These are phyloP conservation scores for Lasiosphaeria hispida DNA, from an alignment of 495 filamentous ascomycete genomes.

Conservation along the genomic window DNA sequence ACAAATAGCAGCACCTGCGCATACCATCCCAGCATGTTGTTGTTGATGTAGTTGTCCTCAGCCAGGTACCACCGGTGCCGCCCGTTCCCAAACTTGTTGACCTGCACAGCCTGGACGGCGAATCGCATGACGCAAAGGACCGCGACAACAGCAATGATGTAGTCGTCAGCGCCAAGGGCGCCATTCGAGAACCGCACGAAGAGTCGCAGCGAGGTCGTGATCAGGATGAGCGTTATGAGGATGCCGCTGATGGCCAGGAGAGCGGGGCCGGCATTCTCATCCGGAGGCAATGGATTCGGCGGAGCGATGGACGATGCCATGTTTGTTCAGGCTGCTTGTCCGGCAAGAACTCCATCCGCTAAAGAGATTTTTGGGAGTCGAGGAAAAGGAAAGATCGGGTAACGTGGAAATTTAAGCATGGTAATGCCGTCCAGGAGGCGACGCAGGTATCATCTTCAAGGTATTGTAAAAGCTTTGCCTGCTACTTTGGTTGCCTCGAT, in stretches of 20 bases:
- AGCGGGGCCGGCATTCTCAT: slow-evolving; percentile 21
- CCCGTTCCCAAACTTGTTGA: slow-evolving; percentile 13
- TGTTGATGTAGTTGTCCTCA: neutral
- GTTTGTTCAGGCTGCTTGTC: no score
- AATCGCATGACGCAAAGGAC: slow-evolving; percentile 5
- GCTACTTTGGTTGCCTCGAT: no score
- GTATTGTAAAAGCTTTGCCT: no score
- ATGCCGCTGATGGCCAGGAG: slow-evolving; percentile 20
- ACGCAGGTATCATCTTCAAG: no score
- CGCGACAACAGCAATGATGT: slow-evolving; percentile 14
- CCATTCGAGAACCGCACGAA: no score
- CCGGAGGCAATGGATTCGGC: slow-evolving; percentile 9
- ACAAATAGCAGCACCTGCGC: slow-evolving; percentile 27
- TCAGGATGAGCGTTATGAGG: slow-evolving; percentile 1
- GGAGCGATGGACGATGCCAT: neutral
- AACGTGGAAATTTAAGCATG: no score
- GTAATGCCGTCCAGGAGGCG: no score
- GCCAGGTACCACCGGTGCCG: slow-evolving; percentile 25
- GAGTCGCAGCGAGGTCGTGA: no score
- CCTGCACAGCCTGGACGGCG: slow-evolving; percentile 17
- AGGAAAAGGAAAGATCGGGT: no score
- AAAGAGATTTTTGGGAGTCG: no score
- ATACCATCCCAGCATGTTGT: slow-evolving; percentile 19
- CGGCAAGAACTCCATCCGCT: no score
- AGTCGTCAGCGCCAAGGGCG: no score